Conservation (phyloP, 352 stramenopile species). For the Aphanomyces stellatus region DNA sequence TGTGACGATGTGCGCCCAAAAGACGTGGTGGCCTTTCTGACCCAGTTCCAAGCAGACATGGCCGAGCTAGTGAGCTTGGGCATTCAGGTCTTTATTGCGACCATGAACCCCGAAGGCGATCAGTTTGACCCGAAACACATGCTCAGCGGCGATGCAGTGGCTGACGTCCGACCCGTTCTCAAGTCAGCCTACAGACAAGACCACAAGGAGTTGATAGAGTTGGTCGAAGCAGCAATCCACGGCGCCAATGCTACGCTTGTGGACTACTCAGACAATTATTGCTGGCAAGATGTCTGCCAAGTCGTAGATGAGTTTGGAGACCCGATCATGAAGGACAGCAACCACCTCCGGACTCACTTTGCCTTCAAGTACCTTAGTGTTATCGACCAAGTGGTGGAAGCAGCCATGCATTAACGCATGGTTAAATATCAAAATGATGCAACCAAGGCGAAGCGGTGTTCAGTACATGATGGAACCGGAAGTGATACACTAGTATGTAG, state of each 20-base stretch:
- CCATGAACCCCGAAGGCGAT: conserved; percentile 7
- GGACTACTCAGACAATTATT: conserved; percentile 20
- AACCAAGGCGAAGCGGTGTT: too few species aligned
- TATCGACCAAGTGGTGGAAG: conserved; percentile 2
- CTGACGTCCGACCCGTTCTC: not conserved
- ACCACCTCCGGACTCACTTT: conserved; percentile 3
- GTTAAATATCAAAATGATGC: too few species aligned
- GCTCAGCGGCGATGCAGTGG: conserved; percentile 4
- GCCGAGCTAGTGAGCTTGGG: not conserved
- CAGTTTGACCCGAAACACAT: conserved; percentile 14
- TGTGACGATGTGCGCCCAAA: conserved; percentile 14
- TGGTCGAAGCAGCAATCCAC: conserved; percentile 5
- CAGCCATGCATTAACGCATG: too few species aligned
- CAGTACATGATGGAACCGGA: too few species aligned
- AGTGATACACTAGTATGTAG: too few species aligned
- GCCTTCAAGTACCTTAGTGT: conserved; percentile 5
- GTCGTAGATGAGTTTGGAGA: not conserved
- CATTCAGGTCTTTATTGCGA: conserved; percentile 19
- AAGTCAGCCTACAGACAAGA: not conserved
- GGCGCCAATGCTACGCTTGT: conserved; percentile 12
- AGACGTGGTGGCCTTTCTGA: not conserved
- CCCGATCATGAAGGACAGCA: conserved; percentile 17
- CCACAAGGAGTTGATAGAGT: not conserved
- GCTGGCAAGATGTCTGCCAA: conserved; percentile 15
- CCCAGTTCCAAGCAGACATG: not conserved